Percentiles rank a stretch among this genome's conserved stretches.
Conservation (phyloP, 257 asterid genomes). For the Primulina huaijiensis region DNA sequence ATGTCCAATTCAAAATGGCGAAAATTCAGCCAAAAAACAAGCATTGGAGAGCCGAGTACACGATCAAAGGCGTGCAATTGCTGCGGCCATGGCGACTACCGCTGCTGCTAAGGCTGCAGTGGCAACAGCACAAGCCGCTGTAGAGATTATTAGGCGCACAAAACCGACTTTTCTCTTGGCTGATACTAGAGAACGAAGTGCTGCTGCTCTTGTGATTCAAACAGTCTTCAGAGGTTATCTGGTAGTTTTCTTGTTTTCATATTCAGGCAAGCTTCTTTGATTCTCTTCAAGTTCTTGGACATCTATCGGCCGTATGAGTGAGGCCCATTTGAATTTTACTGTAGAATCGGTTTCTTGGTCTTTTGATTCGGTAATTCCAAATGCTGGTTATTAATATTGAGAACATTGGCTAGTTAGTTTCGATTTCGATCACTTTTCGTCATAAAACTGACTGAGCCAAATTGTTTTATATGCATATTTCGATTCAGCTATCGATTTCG, state of each 20-base stretch:
- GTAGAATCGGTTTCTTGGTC: too few relatives aligned
- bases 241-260: conserved; percentile 39
- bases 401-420: too few relatives aligned
- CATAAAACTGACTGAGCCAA: too few relatives aligned
- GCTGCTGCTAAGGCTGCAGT: conserved; percentile 54
- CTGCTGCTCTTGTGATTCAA: conserved; percentile 59
- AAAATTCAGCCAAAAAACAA: conserved; percentile 20
- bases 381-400: too few relatives aligned
- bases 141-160: conserved; percentile 42
- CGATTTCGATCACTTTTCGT: too few relatives aligned
- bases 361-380: too few relatives aligned
- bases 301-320: too few relatives aligned
- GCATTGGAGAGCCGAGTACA: conserved; percentile 20
- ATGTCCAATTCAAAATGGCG: conserved; percentile 11
- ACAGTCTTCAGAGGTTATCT: conserved; percentile 73
- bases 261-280: too few relatives aligned
- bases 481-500: too few relatives aligned
- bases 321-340: too few relatives aligned
- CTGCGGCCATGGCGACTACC: conserved; percentile 43
- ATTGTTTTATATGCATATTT: too few relatives aligned
- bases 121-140: conserved; percentile 52
- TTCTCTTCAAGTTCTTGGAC: too few relatives aligned
- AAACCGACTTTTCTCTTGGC: conserved; percentile 26
- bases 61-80: conserved; percentile 35
- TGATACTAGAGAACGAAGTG: conserved; percentile 27